Evolutionary conservation across 257 asterid species (phyloP).

Genomic region (Datura wrightii): DNA sequence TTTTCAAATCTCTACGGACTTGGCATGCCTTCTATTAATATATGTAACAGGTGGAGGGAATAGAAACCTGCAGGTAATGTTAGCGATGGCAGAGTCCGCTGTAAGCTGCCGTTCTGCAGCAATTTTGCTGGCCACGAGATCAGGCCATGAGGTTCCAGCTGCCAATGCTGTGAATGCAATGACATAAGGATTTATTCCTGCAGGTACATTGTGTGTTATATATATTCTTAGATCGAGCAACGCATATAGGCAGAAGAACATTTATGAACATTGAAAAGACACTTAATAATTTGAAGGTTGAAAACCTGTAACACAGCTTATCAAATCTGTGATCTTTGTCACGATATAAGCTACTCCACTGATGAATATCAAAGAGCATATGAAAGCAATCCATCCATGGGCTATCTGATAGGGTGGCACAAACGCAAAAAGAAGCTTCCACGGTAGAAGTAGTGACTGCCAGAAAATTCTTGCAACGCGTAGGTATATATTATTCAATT

Average conservation of each 20-base stretch:
- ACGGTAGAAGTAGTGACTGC: conserved; percentile 73
- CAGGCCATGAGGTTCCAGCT: conserved; percentile 96
- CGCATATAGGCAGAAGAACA: background rate
- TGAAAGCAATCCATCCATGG: conserved; percentile 93
- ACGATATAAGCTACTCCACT: conserved; percentile 86
- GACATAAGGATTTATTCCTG: conserved; percentile 75
- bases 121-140: conserved; percentile 95
- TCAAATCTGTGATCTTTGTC: conserved; percentile 77
- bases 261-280: background rate
- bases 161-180: conserved; percentile 93
- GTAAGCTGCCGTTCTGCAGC: conserved; percentile 95
- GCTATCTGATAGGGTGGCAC: conserved; percentile 93
- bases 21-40: background rate
- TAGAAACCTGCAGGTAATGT: conserved; percentile 87
- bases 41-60: background rate
- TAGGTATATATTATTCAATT: conserved; percentile 46
- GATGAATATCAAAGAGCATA: conserved; percentile 71
- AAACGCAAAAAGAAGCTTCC: conserved; percentile 85
- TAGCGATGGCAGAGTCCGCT: conserved; percentile 96
- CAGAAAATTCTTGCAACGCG: conserved; percentile 56
- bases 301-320: conserved; percentile 88
- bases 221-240: background rate
- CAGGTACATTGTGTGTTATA: conserved; percentile 27
- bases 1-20: background rate
- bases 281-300: background rate